Evolutionary conservation across 495 filamentous ascomycete genomes (phyloP).

Genomic region (Xanthoparmelia taractica): DNA sequence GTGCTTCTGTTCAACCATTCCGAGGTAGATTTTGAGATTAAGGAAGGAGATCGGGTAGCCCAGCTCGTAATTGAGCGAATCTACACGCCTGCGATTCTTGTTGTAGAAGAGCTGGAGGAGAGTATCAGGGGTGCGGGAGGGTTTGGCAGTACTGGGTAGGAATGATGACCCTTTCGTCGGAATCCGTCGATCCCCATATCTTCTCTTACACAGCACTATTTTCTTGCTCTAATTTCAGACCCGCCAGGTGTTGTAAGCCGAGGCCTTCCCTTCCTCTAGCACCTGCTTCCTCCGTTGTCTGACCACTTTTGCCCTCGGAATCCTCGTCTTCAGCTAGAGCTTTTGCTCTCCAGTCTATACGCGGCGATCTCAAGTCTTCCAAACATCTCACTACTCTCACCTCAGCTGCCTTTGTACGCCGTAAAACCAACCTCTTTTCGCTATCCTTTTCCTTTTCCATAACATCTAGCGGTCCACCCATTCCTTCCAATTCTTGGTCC

Average conservation of each 20-base stretch:
- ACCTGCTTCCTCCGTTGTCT: not conserved
- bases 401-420: constrained; percentile 69
- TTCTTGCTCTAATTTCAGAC: not conserved
- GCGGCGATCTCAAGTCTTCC: constrained; percentile 54
- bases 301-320: not conserved
- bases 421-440: constrained; percentile 56
- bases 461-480: constrained; percentile 31
- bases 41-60: constrained; percentile 80
- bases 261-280: constrained; percentile 2
- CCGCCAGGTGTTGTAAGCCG: constrained; percentile 7
- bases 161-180: not conserved
- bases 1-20: constrained; percentile 89
- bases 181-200: not conserved
- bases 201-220: not conserved
- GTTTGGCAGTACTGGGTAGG: not conserved
- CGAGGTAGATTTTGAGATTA: constrained; percentile 73
- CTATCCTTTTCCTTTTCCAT: constrained; percentile 40
- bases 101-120: constrained; percentile 82
- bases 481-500: constrained; percentile 44
- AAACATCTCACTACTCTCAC: constrained; percentile 69
- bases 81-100: constrained; percentile 78
- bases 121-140: constrained; percentile 65
- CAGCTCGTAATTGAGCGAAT: constrained; percentile 93
- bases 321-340: constrained; percentile 33
- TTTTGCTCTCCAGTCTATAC: constrained; percentile 49